Conservation (phyloP, 108 stramenopile genomes). For the Chaetoceros tenuissimus region DNA sequence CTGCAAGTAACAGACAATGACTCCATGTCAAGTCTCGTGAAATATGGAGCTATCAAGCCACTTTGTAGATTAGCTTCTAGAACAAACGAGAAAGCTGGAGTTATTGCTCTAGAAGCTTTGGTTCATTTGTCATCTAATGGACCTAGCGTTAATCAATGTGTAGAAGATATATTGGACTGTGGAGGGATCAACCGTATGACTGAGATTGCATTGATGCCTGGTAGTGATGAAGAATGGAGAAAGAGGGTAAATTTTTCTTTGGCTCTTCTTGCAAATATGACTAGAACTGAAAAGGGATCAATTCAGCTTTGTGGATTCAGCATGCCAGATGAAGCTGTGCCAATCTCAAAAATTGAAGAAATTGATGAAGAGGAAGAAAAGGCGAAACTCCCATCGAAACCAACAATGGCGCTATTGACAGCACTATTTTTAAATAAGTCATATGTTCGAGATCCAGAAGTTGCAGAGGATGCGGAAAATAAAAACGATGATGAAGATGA, state of each 20-base stretch:
- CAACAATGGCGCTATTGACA: background rate
- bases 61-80: background rate
- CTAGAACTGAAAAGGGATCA: slow-evolving; percentile 61
- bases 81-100: background rate
- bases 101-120: slow-evolving; percentile 22
- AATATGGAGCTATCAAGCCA: slow-evolving; percentile 1
- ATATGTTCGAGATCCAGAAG: background rate
- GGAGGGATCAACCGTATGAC: slow-evolving; percentile 41
- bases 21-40: background rate
- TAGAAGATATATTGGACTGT: slow-evolving; percentile 39
- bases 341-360: slow-evolving; percentile 4
- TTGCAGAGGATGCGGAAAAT: slow-evolving; percentile 1
- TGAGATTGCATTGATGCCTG: slow-evolving; percentile 45
- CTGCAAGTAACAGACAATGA: slow-evolving; percentile 18
- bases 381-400: background rate
- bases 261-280: slow-evolving; percentile 71
- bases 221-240: slow-evolving; percentile 19
- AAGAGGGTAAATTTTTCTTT: slow-evolving; percentile 55
- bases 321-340: slow-evolving; percentile 65
- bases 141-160: slow-evolving; percentile 28
- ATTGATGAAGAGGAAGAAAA: slow-evolving; percentile 7
- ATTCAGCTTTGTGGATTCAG: slow-evolving; percentile 60
- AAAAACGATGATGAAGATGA: slow-evolving; percentile 16
- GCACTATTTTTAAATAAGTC: background rate
- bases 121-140: slow-evolving; percentile 19